Evolutionary conservation across 176 grass and related monocot species (phyloP).

Genomic region (Phragmites australis): DNA sequence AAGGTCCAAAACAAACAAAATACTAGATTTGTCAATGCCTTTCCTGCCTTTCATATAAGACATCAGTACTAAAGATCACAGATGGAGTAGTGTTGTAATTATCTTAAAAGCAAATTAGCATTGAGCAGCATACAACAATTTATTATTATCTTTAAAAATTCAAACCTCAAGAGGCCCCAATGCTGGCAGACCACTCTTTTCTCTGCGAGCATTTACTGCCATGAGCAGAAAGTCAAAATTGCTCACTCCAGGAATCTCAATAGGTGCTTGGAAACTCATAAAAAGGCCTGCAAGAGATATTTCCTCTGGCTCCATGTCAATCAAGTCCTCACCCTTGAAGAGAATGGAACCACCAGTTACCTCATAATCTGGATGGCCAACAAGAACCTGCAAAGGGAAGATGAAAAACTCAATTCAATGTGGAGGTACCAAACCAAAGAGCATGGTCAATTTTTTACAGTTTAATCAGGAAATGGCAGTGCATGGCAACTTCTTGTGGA

Average conservation of each 20-base stretch:
- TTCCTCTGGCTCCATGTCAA: constrained; percentile 93
- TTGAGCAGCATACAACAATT: background rate
- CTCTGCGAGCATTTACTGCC: constrained; percentile 82
- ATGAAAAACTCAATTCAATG: background rate
- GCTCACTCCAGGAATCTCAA: constrained; percentile 93
- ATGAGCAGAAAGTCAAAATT: constrained; percentile 96
- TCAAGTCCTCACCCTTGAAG: constrained; percentile 86
- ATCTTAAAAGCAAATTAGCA: constrained; percentile 18
- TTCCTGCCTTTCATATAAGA: background rate
- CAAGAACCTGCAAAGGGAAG: constrained; percentile 68
- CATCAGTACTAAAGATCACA: background rate
- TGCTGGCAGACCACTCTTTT: constrained; percentile 62
- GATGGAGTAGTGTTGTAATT: background rate
- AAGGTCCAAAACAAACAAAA: background rate
- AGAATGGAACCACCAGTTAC: constrained; percentile 77
- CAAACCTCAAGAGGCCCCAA: constrained; percentile 80
- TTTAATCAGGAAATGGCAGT: background rate
- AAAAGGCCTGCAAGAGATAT: constrained; percentile 93
- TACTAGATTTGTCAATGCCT: background rate
- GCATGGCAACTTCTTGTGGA: background rate
- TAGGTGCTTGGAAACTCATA: constrained; percentile 89
- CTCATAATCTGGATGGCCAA: constrained; percentile 91
- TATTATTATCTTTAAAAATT: constrained; percentile 18
- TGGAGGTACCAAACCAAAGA: background rate
- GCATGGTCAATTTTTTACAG: background rate